These are phyloP conservation scores for Penicillium vulpinum DNA, from an alignment of 2,329 filamentous ascomycete genomes.

Conservation along the genomic window DNA sequence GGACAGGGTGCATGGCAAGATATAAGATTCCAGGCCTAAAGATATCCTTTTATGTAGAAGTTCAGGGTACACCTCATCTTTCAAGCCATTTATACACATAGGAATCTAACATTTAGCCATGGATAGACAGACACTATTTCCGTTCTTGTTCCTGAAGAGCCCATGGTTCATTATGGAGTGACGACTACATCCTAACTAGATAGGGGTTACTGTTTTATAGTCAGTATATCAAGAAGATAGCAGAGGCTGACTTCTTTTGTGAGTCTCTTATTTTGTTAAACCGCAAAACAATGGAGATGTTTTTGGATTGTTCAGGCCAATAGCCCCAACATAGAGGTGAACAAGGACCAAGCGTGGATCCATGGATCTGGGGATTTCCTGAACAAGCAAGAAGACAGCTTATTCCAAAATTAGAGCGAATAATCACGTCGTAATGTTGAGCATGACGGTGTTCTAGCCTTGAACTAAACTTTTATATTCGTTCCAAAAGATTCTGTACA, in stretches of 20 bases:
- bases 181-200: neutral
- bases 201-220: neutral
- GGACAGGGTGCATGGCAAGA: neutral
- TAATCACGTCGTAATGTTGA: conserved; percentile 8
- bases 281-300: neutral
- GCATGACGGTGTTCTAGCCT: neutral
- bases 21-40: neutral
- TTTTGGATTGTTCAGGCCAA: neutral
- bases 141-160: neutral
- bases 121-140: conserved; percentile 1
- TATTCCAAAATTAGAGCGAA: conserved; percentile 1
- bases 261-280: neutral
- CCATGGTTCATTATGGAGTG: neutral
- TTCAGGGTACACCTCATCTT: neutral
- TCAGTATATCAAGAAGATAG: neutral
- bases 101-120: neutral
- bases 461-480: neutral
- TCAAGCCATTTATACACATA: neutral
- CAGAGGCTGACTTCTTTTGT: neutral
- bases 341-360: neutral
- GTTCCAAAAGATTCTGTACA: neutral
- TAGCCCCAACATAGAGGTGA: neutral
- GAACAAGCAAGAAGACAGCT: neutral
- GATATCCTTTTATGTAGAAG: neutral
- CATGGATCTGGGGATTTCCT: neutral